Evolutionary conservation across 768 basidiomycete species (phyloP).

Genomic region (Pisolithus marmoratus): DNA sequence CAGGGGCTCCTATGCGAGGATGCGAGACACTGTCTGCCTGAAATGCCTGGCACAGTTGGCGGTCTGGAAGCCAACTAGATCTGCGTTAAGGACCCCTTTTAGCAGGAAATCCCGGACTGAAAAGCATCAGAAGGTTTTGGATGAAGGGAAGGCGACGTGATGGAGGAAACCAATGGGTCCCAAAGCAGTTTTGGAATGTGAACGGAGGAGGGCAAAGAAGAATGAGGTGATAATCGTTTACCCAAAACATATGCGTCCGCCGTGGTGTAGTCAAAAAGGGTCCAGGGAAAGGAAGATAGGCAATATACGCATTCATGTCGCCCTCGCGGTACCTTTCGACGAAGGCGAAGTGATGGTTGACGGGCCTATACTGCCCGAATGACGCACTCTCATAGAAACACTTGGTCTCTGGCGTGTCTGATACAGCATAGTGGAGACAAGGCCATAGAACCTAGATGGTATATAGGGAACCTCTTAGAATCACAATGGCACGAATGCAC

Average conservation of each 20-base stretch:
- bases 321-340: slow-evolving; percentile 77
- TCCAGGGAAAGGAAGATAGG: not conserved
- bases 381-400: slow-evolving; percentile 73
- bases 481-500: slow-evolving; percentile 9
- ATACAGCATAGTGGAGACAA: slow-evolving; percentile 78
- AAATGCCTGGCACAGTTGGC: slow-evolving; percentile 81
- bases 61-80: slow-evolving; percentile 91
- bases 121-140: slow-evolving; percentile 92
- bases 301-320: slow-evolving; percentile 55
- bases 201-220: slow-evolving; percentile 78
- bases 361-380: slow-evolving; percentile 81
- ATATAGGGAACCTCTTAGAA: slow-evolving; percentile 9
- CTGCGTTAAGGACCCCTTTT: slow-evolving; percentile 88
- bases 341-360: slow-evolving; percentile 92
- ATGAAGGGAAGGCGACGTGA: slow-evolving; percentile 93
- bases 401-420: slow-evolving; percentile 83
- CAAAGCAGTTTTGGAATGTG: slow-evolving; percentile 39
- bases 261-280: not conserved
- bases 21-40: slow-evolving; percentile 76
- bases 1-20: slow-evolving; percentile 72
- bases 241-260: slow-evolving; percentile 45
- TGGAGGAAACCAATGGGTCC: slow-evolving; percentile 79
- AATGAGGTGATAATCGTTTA: slow-evolving; percentile 97
- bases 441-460: slow-evolving; percentile 70
- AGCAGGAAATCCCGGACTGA: slow-evolving; percentile 72